Evolutionary conservation across 768 basidiomycete genomes (phyloP), one percentile per base, ranked within the genome.

Genomic region (Russula sp.): DNA sequence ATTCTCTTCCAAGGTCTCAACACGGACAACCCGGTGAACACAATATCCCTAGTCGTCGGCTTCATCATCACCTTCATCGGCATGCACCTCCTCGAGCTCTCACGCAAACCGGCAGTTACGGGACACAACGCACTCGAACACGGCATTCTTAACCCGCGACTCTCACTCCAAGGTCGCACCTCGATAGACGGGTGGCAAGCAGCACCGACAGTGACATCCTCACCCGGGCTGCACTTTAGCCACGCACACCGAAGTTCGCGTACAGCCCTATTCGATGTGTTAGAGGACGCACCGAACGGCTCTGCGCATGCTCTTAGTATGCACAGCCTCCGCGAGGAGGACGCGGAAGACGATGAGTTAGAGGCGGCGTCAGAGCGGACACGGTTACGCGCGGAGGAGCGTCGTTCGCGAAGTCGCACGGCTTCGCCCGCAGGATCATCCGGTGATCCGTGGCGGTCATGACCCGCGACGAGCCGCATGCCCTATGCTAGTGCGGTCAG

Each of bases 1-100:
- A 96, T 99, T 70, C 83, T 99, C 66, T 98, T 98, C 83, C 90
- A 94, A 79, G 97, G 97, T 0, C 90, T 98, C 80, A 94, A 98
- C 77, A 98, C 93, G 6, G 84, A 87, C 30, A 86, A 85, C 64
- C 87, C 84, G 14, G 82, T 84, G 26, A 91, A 93, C 73, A 93
- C 92, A 36, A 71, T 95, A 34, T 95, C 94, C 2, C 86, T 99
- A 34, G 78, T 98, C 62, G 83, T 86, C 56, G 97, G 97, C 50
- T 96, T 98, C 76, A 78, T 89, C 69, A 85, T 92, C 70, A 99
- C 93, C 57, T 98, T 97, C 79, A 83, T 97, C 66, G 97, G 97
- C 40, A 97, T 99, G n/a, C 92, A 97, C 75, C 83, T 97, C 46
- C 85, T 97, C 71, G 92, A 93, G 75, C 72, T 91, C 66, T 92